Base-by-base conservation (phyloP, 768 basidiomycete species). In the Chalciporus chontae region DNA sequence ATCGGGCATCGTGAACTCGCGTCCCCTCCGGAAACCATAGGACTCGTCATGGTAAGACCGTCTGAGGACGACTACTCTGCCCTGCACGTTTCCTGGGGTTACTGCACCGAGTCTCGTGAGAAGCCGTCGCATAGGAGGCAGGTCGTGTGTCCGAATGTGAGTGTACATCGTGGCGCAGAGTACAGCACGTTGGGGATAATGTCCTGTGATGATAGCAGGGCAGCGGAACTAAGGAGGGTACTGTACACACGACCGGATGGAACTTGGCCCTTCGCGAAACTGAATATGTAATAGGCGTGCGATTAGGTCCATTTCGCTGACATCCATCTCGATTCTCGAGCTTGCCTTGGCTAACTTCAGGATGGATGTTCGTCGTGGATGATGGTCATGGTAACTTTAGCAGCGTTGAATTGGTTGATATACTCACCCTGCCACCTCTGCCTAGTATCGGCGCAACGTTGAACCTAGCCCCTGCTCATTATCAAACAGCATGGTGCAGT, bases 21-120 rank as follows among this genome's bases (percentile, higher is more conserved):
- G 76, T 1, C 78, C 75, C 63, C 84, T 81, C 32, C 88, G 74
- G 60, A 84, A 90, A 1, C 88, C 88, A 62, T 85, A 90, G 2
- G 86, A 89, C 54, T 86, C 80, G 67, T 90, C 88, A 53, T 90
- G 87, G 69, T 90, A 90, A 18, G 39, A 40, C 39, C 73, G 69
- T 42, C 47, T 57, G 52, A 66, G 50, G 13, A 55, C 47, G 44
- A 68, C 40, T 15, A 62, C 58, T 17, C 24, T 67, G 45, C 51
- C 54, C 3, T 43, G 40, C 13, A 11, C 50, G 13, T 18, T 26
- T 14, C 48, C 8, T 7, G 34, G 14, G 15, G 19, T 45, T 34
- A 36, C 19, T 9, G 43, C 14, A 11, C 54, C 34, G 1, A 53
- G 32, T 45, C 46, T 54, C 13, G 17, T 24, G 6, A 64, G 48